Evolutionary conservation across 2,329 filamentous ascomycete genomes (phyloP), one percentile per base, ranked within the genome.

Genomic region (Alternaria longipes): DNA sequence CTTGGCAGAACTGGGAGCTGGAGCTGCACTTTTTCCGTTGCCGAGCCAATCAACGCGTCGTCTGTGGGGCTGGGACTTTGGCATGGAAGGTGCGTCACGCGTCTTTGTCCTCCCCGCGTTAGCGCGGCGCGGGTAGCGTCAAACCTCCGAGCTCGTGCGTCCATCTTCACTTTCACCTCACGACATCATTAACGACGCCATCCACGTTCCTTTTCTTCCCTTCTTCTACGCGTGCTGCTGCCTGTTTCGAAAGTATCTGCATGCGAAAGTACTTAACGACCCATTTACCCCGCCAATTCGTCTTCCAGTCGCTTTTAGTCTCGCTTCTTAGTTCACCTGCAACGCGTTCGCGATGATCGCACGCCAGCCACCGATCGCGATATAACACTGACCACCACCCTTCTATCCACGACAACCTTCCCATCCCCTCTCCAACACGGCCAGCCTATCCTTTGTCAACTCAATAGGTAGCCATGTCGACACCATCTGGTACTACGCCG

Each of bases 311-410:
- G 41, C 54, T 52, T 50, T 42, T 47, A 44, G 28, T 59, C 62
- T 61, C 58, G 65, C 60, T 69, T 56, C 56, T 57, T 63, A 56
- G 63, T 67, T 65, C 65, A 63, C 59, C 49, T 46, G 60, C 56
- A 65, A 76, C 75, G 75, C 74, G 75, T 73, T 63, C 68, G 74
- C 73, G 71, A 78, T 77, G 74, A 72, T 68, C 66, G 64, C 64
- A 69, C 66, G 71, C 74, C 76, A 78, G 69, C 75, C 74, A 75
- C 73, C 70, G 60, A 71, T 72, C 71, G 69, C 70, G 65, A 69
- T 70, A 64, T 57, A 64, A 60, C 68, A 70, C 67, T 71, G 66
- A 74, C 67, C 66, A 69, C 66, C 49, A 60, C 64, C 60, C 66
- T 68, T 70, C 62, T 64, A 62, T 64, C 60, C 57, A 53, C 67